Evolutionary conservation across 805 yeast genomes (phyloP).

Genomic region (Candida tammaniensis): DNA sequence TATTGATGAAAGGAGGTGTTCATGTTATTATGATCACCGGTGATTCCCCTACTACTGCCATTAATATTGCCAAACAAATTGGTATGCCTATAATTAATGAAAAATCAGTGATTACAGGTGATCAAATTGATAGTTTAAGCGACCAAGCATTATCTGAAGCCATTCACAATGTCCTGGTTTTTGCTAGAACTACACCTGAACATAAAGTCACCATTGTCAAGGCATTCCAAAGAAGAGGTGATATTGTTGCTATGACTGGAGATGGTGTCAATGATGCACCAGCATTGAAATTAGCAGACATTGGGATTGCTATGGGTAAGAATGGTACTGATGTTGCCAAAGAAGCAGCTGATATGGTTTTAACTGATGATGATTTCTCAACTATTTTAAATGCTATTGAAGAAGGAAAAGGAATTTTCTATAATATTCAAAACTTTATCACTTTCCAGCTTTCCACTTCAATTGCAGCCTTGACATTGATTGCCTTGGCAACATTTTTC

Average conservation of each 20-base stretch:
- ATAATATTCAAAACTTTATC: conserved; percentile 90
- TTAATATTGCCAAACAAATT: conserved; percentile 79
- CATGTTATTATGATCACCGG: conserved; percentile 99
- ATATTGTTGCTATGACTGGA: conserved; percentile 99
- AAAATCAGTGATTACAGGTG: conserved; percentile 79
- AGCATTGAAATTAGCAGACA: conserved; percentile 93
- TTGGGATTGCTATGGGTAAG: conserved; percentile 91
- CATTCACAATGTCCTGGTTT: conserved; percentile 79
- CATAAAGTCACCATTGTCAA: conserved; percentile 87
- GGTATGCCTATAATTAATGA: conserved; percentile 78
- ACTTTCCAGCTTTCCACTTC: conserved; percentile 96
- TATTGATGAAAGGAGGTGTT: conserved; percentile 87
- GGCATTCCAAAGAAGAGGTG: conserved; percentile 87
- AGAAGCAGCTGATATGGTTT: conserved; percentile 97
- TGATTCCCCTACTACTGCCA: conserved; percentile 84
- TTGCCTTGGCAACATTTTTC: conserved; percentile 83
- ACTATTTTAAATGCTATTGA: conserved; percentile 91
- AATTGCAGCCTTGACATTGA: conserved; percentile 87
- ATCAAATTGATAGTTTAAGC: conserved; percentile 68
- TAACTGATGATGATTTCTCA: conserved; percentile 94
- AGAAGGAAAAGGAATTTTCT: conserved; percentile 97
- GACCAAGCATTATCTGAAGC: conserved; percentile 73
- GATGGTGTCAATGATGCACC: conserved; percentile 99
- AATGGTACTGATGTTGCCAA: conserved; percentile 98
- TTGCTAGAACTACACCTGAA: conserved; percentile 95